Evolutionary conservation across 139 green algal species (phyloP).

Genomic region (Asterochloris sp.): DNA sequence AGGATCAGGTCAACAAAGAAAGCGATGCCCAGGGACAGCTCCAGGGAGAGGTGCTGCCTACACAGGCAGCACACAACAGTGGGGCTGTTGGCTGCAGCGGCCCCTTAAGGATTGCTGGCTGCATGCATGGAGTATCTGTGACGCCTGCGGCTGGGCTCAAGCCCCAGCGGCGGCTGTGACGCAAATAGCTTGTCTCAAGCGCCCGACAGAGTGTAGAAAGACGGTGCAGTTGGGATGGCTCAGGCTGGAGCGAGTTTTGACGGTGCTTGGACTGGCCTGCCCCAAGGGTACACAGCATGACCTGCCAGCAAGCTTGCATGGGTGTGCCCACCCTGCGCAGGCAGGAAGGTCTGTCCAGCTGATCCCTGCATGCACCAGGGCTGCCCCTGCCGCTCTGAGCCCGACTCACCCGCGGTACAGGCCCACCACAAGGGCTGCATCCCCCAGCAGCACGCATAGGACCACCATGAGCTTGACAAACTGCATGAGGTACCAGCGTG

Average conservation of each 20-base stretch:
- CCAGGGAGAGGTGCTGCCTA: constrained; percentile 5
- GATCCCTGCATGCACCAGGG: no score
- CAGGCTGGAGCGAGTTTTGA: background rate
- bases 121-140: background rate
- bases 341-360: no score
- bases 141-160: background rate
- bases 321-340: background rate
- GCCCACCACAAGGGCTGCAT: constrained; percentile 3
- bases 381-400: no score
- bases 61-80: background rate
- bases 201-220: background rate
- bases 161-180: background rate
- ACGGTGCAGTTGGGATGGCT: background rate
- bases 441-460: constrained; percentile 1
- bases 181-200: background rate
- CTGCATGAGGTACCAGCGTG: constrained; percentile 12
- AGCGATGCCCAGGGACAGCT: constrained; percentile 14
- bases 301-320: background rate
- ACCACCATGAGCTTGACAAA: constrained; percentile 20
- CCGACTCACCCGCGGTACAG: constrained; percentile 1
- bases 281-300: background rate
- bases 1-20: constrained; percentile 9
- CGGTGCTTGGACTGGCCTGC: background rate
- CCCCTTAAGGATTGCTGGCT: background rate
- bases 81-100: background rate